Percentiles rank a stretch among this genome's conserved stretches.
phyloP scores from a whole-genome alignment of 2,329 filamentous ascomycete species.

The Fusarium palustre region DNA sequence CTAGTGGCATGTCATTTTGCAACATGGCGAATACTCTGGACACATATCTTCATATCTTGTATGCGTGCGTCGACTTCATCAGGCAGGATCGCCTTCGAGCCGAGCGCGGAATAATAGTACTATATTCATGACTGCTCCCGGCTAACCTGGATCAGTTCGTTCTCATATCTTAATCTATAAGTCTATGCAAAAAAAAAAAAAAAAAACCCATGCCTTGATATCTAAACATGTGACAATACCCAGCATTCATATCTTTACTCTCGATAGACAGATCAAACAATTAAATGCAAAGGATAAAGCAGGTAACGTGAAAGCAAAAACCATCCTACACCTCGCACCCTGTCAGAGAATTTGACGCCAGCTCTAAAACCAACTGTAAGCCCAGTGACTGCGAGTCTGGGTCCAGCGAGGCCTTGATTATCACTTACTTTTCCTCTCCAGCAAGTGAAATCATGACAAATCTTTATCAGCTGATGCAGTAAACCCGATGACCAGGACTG shows the following conservation, averaged over 20 bases:
- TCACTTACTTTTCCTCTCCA: background rate
- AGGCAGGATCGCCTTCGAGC: constrained; percentile 36
- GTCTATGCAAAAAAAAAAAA: constrained; percentile 33
- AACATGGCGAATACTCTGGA: constrained; percentile 41
- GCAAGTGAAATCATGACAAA: background rate
- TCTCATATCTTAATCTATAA: constrained; percentile 38
- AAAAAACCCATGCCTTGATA: constrained; percentile 5
- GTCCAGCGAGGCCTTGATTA: background rate
- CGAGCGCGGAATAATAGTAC: constrained; percentile 43
- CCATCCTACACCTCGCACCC: background rate
- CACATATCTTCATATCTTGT: constrained; percentile 43
- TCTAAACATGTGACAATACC: constrained; percentile 1
- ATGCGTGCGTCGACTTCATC: constrained; percentile 41
- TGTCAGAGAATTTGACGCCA: background rate
- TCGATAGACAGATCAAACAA: background rate
- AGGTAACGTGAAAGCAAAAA: background rate
- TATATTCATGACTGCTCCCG: constrained; percentile 34
- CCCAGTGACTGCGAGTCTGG: background rate
- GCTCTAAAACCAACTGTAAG: background rate
- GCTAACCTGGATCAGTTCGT: constrained; percentile 21
- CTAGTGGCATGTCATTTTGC: constrained; percentile 13
- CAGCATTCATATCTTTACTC: background rate
- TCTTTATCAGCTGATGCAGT: background rate
- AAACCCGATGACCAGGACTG: background rate
- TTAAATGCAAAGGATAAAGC: background rate